phyloP scores from a whole-genome alignment of 2,329 filamentous ascomycete species.

The Exophiala spinifera region DNA sequence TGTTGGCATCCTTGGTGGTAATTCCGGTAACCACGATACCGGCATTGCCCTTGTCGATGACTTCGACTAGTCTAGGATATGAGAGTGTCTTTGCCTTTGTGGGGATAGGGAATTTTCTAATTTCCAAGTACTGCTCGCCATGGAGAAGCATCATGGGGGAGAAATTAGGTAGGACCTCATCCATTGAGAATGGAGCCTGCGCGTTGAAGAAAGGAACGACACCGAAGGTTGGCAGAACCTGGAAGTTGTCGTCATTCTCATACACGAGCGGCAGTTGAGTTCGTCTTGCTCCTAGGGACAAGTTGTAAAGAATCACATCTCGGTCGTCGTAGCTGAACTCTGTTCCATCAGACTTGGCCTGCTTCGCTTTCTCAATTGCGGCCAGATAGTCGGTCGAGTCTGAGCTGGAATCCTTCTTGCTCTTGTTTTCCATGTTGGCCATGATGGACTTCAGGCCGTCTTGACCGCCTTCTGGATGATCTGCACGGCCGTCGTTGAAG shows the following conservation, averaged over 20 bases:
- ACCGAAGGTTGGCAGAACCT: constrained; percentile 80
- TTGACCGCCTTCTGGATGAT: constrained; percentile 76
- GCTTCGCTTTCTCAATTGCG: constrained; percentile 73
- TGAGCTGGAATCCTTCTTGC: constrained; percentile 47
- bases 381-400: constrained; percentile 63
- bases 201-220: constrained; percentile 92
- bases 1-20: constrained; percentile 79
- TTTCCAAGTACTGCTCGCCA: constrained; percentile 95
- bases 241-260: constrained; percentile 88
- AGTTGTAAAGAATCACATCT: constrained; percentile 92
- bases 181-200: constrained; percentile 72
- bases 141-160: constrained; percentile 97
- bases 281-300: constrained; percentile 88
- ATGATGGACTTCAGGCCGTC: constrained; percentile 76
- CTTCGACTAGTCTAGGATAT: constrained; percentile 68
- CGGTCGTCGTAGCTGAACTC: constrained; percentile 80
- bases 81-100: constrained; percentile 26
- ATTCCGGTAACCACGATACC: constrained; percentile 77
- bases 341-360: constrained; percentile 67
- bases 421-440: constrained; percentile 81
- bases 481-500: constrained; percentile 83
- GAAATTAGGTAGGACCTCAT: constrained; percentile 89
- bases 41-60: constrained; percentile 91
- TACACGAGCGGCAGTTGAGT: constrained; percentile 84
- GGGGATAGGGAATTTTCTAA: constrained; percentile 89